phyloP scores from a whole-genome alignment of 495 filamentous ascomycete genomes.

The Hypoxylon fuscum region DNA sequence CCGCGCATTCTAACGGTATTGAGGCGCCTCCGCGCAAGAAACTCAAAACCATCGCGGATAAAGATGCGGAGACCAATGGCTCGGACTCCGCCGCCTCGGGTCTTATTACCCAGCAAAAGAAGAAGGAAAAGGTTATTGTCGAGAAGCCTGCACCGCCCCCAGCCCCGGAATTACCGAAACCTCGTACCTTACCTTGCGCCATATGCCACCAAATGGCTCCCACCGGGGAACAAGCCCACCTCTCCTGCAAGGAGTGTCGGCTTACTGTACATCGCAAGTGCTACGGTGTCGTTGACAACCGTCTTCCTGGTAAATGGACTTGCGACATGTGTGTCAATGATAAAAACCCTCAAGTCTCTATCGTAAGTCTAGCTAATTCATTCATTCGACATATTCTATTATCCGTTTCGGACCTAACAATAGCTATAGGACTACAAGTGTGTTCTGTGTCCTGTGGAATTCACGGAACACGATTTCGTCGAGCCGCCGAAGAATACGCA shows the following conservation, averaged over 20 bases:
- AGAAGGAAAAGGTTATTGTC: constrained; percentile 68
- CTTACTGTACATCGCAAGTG: constrained; percentile 93
- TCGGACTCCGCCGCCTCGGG: constrained; percentile 31
- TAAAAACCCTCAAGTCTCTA: constrained; percentile 83
- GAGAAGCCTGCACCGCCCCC: constrained; percentile 56
- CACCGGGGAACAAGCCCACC: constrained; percentile 68
- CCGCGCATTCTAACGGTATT: constrained; percentile 11
- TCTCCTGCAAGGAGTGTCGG: constrained; percentile 84
- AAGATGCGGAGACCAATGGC: constrained; percentile 41
- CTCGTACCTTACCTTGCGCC: constrained; percentile 82
- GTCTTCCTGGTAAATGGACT: constrained; percentile 82
- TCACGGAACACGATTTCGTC: constrained; percentile 80
- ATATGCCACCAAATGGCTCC: constrained; percentile 81
- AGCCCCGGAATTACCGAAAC: constrained; percentile 76
- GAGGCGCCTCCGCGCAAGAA: constrained; percentile 63
- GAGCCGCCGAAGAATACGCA: constrained; percentile 84
- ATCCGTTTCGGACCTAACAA: constrained; percentile 38
- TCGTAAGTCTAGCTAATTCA: constrained; percentile 61
- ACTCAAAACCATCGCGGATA: constrained; percentile 55
- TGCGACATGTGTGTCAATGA: constrained; percentile 98
- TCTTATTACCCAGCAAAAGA: constrained; percentile 62
- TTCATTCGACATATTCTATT: neutral
- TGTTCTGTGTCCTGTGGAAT: constrained; percentile 83
- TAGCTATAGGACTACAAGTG: constrained; percentile 79
- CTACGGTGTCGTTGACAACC: constrained; percentile 80